Base-by-base conservation (phyloP, 2,329 filamentous ascomycete species). In the Arthrobotrys iridis region DNA sequence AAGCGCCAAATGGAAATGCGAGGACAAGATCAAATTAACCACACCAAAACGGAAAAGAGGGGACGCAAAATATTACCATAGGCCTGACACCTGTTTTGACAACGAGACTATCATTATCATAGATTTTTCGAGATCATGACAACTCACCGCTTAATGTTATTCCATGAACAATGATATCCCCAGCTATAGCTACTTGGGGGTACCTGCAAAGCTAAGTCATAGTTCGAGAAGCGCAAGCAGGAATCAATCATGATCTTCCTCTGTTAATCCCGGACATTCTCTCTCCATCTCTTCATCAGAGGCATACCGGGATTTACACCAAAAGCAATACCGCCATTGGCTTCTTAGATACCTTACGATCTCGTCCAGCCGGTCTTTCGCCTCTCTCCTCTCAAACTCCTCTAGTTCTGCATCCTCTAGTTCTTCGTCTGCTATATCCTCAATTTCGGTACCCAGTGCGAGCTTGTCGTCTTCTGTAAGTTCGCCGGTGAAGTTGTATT, bases 211-310 rank as follows among this genome's bases (percentile, higher is more conserved):
- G 35, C 35, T 37, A n/a, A n/a, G 40, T 20, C 40, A 15, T 10
- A n/a, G n/a, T n/a, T n/a, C n/a, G n/a, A n/a, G n/a, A n/a, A n/a
- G n/a, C 15, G 7, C 35, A 11, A 35, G n/a, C 7, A 13, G 2
- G n/a, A n/a, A 50, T 64, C 41, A 75, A 68, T 75, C 71, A 18
- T 75, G 71, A 45, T 68, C 71, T n/a, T 97, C 93, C 80, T 97
- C 93, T 82, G 97, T 95, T 0, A 89, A 91, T 35, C 95, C 95
- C 0, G 95, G 94, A 84, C 95, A 99, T 0, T 92, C 93, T 10
- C 7, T 48, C 3, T 95, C 92, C 90, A 97, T 89, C 35, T 84
- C 82, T 35, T 84, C 84, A 80, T 93, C 89, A 10, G 37, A 64
- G 0, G 89, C 87, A 81, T 97, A 99, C 60, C 85, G 85, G 82